A percentile compares a stretch with the other conserved stretches of the same genome.
Evolutionary conservation across 192 early-diverging fungal genomes (phyloP).

Genomic region (Piromyces finnis): DNA sequence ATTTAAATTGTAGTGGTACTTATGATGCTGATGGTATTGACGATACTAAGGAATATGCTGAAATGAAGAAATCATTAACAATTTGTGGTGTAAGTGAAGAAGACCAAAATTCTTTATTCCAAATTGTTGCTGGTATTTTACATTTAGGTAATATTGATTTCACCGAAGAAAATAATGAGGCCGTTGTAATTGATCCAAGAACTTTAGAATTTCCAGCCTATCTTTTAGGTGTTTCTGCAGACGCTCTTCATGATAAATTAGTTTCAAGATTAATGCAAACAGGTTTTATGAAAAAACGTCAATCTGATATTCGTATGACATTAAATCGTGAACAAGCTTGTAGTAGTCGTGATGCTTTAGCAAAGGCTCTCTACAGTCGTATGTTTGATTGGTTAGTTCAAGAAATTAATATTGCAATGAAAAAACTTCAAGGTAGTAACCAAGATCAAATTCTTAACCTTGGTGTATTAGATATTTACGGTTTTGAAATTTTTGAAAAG

Average conservation of each 20-base stretch:
- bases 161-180: constrained; percentile 55
- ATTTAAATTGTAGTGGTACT: not conserved
- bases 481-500: constrained; percentile 87
- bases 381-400: constrained; percentile 97
- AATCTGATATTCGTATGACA: constrained; percentile 49
- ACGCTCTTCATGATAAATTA: not conserved
- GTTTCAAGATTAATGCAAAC: constrained; percentile 4
- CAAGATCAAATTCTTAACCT: constrained; percentile 21
- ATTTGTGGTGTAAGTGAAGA: constrained; percentile 66
- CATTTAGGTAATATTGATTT: constrained; percentile 94
- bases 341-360: constrained; percentile 76
- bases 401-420: constrained; percentile 69
- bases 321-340: constrained; percentile 79
- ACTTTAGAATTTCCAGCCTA: constrained; percentile 35
- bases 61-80: constrained; percentile 80
- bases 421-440: constrained; percentile 34
- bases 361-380: constrained; percentile 56
- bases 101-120: constrained; percentile 74
- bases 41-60: constrained; percentile 68
- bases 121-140: constrained; percentile 82
- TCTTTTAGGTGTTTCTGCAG: constrained; percentile 9
- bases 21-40: constrained; percentile 74
- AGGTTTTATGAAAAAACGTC: constrained; percentile 9
- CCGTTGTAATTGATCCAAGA: constrained; percentile 5
- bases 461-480: constrained; percentile 97